phyloP scores from a whole-genome alignment of 768 basidiomycete genomes.

The Pisolithus tinctorius region DNA sequence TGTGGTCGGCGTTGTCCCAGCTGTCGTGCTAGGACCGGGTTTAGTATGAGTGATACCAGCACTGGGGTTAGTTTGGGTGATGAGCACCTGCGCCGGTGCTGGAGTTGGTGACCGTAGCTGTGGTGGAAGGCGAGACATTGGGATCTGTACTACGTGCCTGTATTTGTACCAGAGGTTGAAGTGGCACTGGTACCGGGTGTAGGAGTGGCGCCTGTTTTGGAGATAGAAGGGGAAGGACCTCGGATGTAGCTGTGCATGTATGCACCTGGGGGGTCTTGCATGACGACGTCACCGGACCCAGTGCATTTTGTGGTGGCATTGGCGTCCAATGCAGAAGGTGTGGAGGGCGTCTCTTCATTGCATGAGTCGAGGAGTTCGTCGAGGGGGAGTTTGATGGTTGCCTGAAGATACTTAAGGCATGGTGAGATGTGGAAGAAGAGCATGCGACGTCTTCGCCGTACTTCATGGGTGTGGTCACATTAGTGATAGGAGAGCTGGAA shows the following conservation, averaged over 20 bases:
- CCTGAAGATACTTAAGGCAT: slow-evolving; percentile 55
- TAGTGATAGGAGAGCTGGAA: slow-evolving; percentile 64
- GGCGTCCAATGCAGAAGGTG: neutral
- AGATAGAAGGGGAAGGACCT: slow-evolving; percentile 19
- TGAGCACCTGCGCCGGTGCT: no score
- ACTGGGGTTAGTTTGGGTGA: no score
- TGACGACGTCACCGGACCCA: slow-evolving; percentile 18
- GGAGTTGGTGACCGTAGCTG: no score
- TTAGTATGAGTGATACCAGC: slow-evolving; percentile 28
- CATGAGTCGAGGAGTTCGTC: slow-evolving; percentile 57
- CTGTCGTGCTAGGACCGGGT: slow-evolving; percentile 41
- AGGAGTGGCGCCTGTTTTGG: slow-evolving; percentile 28
- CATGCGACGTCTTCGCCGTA: slow-evolving; percentile 70
- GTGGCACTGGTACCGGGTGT: no score
- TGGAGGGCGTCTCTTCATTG: slow-evolving; percentile 15
- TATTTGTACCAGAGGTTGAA: no score
- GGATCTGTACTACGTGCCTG: no score
- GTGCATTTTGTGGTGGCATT: neutral
- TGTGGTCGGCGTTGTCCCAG: no score
- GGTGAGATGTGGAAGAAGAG: slow-evolving; percentile 27
- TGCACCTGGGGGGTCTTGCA: slow-evolving; percentile 18
- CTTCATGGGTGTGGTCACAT: slow-evolving; percentile 59
- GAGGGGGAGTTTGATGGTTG: slow-evolving; percentile 79
- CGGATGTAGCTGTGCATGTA: slow-evolving; percentile 20
- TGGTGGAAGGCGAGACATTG: no score